phyloP scores from a whole-genome alignment of 1,284 basidiomycete species.

The Earliella scabrosa region DNA sequence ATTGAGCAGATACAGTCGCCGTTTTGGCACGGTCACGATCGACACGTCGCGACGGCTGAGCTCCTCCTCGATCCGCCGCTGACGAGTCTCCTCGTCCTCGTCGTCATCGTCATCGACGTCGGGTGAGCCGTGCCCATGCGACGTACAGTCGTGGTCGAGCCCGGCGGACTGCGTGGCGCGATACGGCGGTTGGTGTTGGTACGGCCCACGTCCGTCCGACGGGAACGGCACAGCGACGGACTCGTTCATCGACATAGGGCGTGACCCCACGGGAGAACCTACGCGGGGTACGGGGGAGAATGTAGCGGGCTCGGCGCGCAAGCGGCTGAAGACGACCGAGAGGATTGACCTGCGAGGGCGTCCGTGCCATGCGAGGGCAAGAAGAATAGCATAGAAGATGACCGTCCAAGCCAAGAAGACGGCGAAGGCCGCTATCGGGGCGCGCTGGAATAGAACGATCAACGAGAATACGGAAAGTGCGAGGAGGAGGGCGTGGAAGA shows the following conservation, averaged over 20 bases:
- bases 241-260: constrained; percentile 43
- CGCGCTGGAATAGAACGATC: constrained; percentile 59
- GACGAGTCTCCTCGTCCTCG: constrained; percentile 71
- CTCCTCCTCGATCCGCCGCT: constrained; percentile 77
- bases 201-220: constrained; percentile 52
- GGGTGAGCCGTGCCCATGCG: constrained; percentile 33
- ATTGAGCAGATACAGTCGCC: constrained; percentile 73
- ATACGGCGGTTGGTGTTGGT: constrained; percentile 63
- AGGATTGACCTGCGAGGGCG: constrained; percentile 61
- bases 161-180: constrained; percentile 42
- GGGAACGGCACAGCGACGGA: constrained; percentile 53
- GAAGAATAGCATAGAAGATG: constrained; percentile 57
- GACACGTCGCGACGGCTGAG: constrained; percentile 79
- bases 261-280: constrained; percentile 38
- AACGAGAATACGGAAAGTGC: constrained; percentile 62
- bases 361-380: constrained; percentile 59
- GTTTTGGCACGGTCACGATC: constrained; percentile 78
- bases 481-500: constrained; percentile 62
- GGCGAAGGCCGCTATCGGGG: constrained; percentile 58
- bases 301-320: constrained; percentile 41
- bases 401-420: constrained; percentile 67
- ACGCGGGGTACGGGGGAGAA: constrained; percentile 25
- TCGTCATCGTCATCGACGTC: constrained; percentile 69
- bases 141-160: constrained; percentile 48
- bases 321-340: constrained; percentile 49